Base-by-base conservation (phyloP, 345 rosid species). In the Aquilaria malaccensis region DNA sequence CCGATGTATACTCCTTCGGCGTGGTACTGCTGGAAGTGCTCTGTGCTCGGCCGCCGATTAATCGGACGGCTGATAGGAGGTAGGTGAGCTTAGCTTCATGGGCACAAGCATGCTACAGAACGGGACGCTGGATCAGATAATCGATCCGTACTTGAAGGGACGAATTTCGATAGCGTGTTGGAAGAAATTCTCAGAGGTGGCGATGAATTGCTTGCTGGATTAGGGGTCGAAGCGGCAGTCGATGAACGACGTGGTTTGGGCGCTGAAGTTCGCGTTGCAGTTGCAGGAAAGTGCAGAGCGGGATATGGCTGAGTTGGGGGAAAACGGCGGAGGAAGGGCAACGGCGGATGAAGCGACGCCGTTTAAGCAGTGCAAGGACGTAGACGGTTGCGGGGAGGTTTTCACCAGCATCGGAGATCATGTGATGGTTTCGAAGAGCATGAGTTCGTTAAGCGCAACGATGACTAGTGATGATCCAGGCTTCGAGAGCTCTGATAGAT, bases 1-100 rank as follows among this genome's bases (percentile, higher is more conserved):
- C 74, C 0, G 74, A 76, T 51, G 74, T 77, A 1, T 73, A 69
- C 59, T 72, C 80, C 5, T 70, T 70, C 3, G 80, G 80, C 2
- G 77, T 72, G 11, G 74, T 72, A 12, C 30, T 76, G 33, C 62
- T 65, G 0, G 80, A 76, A 46, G 60, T 68, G 2, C 5, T 70
- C 13, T 65, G 68, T 22, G 77, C 67, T 30, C 29, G 67, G 43
- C 71, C 74, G 6, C 47, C 73, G 2, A 30, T 69, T 0, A 50
- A 49, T 41, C 52, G 29, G 12, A 45, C 32, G 11, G 32, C 33
- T 30, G 32, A 33, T 0, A 46, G 63, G 10, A 45, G 55, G 56
- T 48, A 66, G 22, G 58, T 52, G 45, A 65, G 53, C 57, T 22
- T 74, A 10, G 74, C 65, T 2, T 53, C 33, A 9, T 59, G 67